phyloP scores from a whole-genome alignment of 1,284 basidiomycete genomes.

The Malassezia psittaci region DNA sequence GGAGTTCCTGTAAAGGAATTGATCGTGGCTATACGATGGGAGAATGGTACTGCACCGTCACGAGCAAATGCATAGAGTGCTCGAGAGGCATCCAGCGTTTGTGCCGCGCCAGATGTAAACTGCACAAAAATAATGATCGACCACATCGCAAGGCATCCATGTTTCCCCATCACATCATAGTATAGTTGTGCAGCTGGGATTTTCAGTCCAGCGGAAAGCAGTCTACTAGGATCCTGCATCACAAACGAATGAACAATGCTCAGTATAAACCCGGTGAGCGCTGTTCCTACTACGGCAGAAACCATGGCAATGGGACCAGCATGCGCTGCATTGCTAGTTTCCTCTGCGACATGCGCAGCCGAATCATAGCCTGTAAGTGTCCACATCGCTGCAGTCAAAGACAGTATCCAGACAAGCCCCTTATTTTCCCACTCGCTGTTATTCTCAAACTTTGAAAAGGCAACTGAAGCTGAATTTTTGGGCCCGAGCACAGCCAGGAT shows the following conservation, averaged over 20 bases:
- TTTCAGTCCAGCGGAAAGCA: slow-evolving; percentile 51
- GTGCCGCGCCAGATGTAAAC: slow-evolving; percentile 63
- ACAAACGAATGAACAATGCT: slow-evolving; percentile 60
- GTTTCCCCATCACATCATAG: slow-evolving; percentile 58
- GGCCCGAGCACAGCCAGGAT: slow-evolving; percentile 57
- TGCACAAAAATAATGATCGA: slow-evolving; percentile 56
- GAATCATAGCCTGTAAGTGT: slow-evolving; percentile 67
- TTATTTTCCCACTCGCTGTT: slow-evolving; percentile 58
- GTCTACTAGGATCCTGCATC: slow-evolving; percentile 53
- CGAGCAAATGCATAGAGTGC: slow-evolving; percentile 64
- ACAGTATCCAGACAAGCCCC: slow-evolving; percentile 59
- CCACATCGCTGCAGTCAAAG: slow-evolving; percentile 67
- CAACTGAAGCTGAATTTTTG: slow-evolving; percentile 58
- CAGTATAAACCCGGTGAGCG: slow-evolving; percentile 57
- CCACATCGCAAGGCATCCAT: slow-evolving; percentile 63
- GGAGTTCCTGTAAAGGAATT: slow-evolving; percentile 48
- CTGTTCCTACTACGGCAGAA: slow-evolving; percentile 55
- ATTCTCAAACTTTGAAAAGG: slow-evolving; percentile 61
- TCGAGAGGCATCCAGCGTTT: slow-evolving; percentile 63
- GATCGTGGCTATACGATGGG: slow-evolving; percentile 59
- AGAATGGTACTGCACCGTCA: slow-evolving; percentile 63
- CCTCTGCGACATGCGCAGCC: slow-evolving; percentile 64
- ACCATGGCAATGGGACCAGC: slow-evolving; percentile 69
- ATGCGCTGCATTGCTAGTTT: slow-evolving; percentile 57
- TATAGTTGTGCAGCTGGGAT: slow-evolving; percentile 62